Conservation (phyloP, 768 basidiomycete genomes). For the Gymnopilus dilepis region DNA sequence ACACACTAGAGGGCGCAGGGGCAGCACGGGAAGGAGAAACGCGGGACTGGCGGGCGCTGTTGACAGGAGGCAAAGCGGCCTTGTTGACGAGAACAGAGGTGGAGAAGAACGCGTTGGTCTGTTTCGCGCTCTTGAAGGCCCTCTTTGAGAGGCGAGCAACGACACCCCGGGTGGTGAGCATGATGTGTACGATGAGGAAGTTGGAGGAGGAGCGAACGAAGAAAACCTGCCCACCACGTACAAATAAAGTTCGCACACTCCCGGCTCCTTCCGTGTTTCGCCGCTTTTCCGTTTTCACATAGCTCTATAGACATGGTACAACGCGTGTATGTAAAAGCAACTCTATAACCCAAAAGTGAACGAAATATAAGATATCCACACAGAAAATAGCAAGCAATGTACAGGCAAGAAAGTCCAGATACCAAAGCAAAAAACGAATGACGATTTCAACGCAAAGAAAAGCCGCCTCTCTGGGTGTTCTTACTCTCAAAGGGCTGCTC, state of each 20-base stretch:
- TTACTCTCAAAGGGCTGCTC: too few relatives aligned
- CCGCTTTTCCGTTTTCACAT: constrained; percentile 10
- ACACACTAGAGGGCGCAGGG: constrained; percentile 55
- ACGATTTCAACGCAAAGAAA: not conserved
- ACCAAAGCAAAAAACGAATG: not conserved
- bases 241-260: constrained; percentile 53
- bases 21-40: constrained; percentile 50
- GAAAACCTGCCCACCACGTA: constrained; percentile 48
- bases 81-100: constrained; percentile 66
- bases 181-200: constrained; percentile 48
- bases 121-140: constrained; percentile 76
- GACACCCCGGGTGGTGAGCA: constrained; percentile 88
- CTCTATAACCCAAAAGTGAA: not conserved
- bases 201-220: constrained; percentile 31
- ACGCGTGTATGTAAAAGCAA: not conserved
- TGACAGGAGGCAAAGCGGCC: constrained; percentile 50
- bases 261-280: constrained; percentile 47
- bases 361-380: not conserved
- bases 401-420: not conserved
- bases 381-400: not conserved
- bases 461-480: not conserved
- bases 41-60: constrained; percentile 52
- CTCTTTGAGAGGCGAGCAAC: constrained; percentile 88
- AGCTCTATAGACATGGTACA: not conserved
- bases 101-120: constrained; percentile 82